These are phyloP conservation scores for Candida khao-thaluensis DNA, from an alignment of 805 yeast genomes.

Conservation along the genomic window DNA sequence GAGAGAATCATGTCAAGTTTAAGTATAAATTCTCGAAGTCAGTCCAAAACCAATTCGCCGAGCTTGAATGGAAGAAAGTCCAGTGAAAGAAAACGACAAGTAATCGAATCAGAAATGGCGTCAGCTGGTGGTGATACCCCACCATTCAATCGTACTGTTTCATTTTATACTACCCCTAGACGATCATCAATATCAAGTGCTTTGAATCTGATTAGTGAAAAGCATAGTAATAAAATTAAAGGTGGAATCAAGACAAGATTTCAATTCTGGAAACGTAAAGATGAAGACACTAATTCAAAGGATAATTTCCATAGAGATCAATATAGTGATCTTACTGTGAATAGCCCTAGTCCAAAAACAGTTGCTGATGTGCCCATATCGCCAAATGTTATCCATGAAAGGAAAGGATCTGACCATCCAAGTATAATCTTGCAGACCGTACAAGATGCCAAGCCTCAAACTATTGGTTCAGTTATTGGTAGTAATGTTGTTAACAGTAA, in stretches of 20 bases:
- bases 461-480: not conserved
- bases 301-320: constrained; percentile 8
- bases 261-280: constrained; percentile 38
- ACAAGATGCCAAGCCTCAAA: not conserved
- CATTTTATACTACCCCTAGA: constrained; percentile 19
- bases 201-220: constrained; percentile 7
- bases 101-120: constrained; percentile 3
- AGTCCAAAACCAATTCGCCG: constrained; percentile 12
- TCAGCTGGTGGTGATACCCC: constrained; percentile 8
- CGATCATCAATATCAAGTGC: constrained; percentile 17
- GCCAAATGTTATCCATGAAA: constrained; percentile 1
- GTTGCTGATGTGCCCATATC: constrained; percentile 9
- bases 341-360: constrained; percentile 17
- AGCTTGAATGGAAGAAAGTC: constrained; percentile 9
- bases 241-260: constrained; percentile 14
- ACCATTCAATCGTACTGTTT: constrained; percentile 19
- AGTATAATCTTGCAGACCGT: constrained; percentile 1
- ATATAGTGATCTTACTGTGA: constrained; percentile 14
- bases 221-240: constrained; percentile 21
- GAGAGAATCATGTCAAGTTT: constrained; percentile 38
- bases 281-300: constrained; percentile 2
- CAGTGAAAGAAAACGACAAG: constrained; percentile 10
- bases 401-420: constrained; percentile 1
- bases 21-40: constrained; percentile 29
- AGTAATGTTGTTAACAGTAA: not conserved